Evolutionary conservation across 2,329 filamentous ascomycete species (phyloP), one percentile per base, ranked within the genome.

Genomic region (Amylocarpus encephaloides): DNA sequence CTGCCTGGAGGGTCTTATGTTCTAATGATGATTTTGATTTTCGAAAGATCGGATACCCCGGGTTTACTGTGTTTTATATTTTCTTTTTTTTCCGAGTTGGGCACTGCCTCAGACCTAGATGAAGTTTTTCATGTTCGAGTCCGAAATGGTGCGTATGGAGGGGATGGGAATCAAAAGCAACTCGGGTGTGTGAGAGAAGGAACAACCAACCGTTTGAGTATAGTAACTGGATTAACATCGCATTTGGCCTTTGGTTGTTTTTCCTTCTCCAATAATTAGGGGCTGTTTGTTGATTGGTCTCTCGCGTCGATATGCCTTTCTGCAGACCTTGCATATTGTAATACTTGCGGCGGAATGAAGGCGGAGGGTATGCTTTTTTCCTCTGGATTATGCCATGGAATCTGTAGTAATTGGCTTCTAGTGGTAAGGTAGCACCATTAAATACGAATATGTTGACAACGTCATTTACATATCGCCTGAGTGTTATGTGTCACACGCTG

Each of bases 21-120:
- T 32, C 42, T 36, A 40, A 46, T 52, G 32, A 49, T 49, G 48
- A 49, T 48, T 56, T 26, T 50, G 35, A 52, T 44, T 55, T 53
- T 53, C 48, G 41, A 56, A 56, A 48, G 54, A 59, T 54, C 59
- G 56, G 51, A 59, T 61, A 61, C 59, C 59, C 59, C 45, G 49
- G 56, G 56, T 47, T 53, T 39, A 41, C 18, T 54, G 51, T 56
- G 36, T 43, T 15, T 33, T 49, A 49, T 49, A 33, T 22, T 53
- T 33, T 39, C 41, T 11, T 16, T 46, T 26, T 26, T 26, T 26
- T 26, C 7, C 12, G 11, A 36, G 34, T 36, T 13, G 34, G 15
- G 12, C 34, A 36, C 12, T 36, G 12, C 15, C 34, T 13, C 11
- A 4, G 12, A 36, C 34, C 12, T 16, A 36, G 22, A 26, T 26